Evolutionary conservation across 169 alveolate species (phyloP), one percentile per base, ranked within the genome.

Genomic region (Babesia divergens): DNA sequence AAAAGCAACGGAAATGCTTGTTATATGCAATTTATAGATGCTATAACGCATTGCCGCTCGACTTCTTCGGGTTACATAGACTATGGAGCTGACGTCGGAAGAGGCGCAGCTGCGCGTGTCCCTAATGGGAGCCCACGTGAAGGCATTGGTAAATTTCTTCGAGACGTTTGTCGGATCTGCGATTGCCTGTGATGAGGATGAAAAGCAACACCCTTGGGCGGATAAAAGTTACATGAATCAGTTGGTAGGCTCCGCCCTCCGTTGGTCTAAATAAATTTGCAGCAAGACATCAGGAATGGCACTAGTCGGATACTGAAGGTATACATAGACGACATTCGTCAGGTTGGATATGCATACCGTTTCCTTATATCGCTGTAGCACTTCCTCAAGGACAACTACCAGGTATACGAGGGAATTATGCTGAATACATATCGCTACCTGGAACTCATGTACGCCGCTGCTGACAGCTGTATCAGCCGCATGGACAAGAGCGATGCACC

Each of bases 321-420:
- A 13, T 54, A 67, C 35, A 46, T 77, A 35, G 86, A 68, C 68
- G 86, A 77, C 42, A 22, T 77, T 14, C 55, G 86, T 18, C 86
- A 77, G 81, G 86, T 77, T 28, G 5, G 52, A 31, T 5, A 18
- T 9, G 6, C 5, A n/a, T 32, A 9, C 18, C 6, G 20, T 7
- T 51, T 11, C 5, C 3, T 62, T 2, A 16, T 9, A 13, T 32
- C 35, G 40, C 7, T 52, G 47, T 38, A 77, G 86, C 72, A 77
- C 59, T 77, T 77, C 74, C 60, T 77, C 53, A 77, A 77, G 76
- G 86, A 77, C 52, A 66, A 49, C 35, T 18, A 56, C 47, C 68
- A 58, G 20, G 88, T 87, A 14, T 87, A 87, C 64, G 87, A 87
- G 66, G 92, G 92, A 2, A 37, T 87, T 8, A 87, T 87, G 92